Evolutionary conservation across 2,329 filamentous ascomycete species (phyloP), one percentile per base, ranked within the genome.

Genomic region (Paecilomyces niveus): DNA sequence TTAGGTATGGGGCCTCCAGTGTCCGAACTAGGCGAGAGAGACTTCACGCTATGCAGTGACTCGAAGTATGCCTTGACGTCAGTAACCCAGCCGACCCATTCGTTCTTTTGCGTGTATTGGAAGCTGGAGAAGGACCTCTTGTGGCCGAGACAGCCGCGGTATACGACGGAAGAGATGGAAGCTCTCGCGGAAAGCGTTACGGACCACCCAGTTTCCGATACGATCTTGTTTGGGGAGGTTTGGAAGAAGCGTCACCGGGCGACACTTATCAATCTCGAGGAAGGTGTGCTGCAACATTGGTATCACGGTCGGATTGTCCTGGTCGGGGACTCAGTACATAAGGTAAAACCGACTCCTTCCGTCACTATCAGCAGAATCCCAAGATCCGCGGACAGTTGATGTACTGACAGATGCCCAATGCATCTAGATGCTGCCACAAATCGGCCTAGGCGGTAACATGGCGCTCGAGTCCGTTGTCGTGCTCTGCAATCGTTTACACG

Each of bases 281-380:
- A 58, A 24, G 57, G 57, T 13, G 13, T 58, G 8, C 54, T 58
- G 26, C 21, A 58, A 6, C 33, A 54, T n/a, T 58, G 57, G 57
- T 35, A 53, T 26, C 51, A 39, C 24, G 54, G 33, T 53, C 53
- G 57, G 33, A 58, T 58, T 56, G 57, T 53, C 8, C 22, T 58
- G 3, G 57, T 49, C 22, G 57, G 57, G 18, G 57, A 58, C 49
- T 54, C 57, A 15, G 29, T 55, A 6, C 57, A 49, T 15, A 58
- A 58, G 49, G 39, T 45, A 45, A 7, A 29, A 18, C 5, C 35
- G 18, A 45, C 18, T 6, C 35, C n/a, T 45, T 45, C 35, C 15
- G 2, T 45, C 15, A 8, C 8, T 18, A 45, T 45, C 15, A 6
- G 18, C 6, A 45, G 26, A 6, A 29, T 7, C 26, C 26, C 26